Evolutionary conservation across 1,284 basidiomycete genomes (phyloP), one percentile per base, ranked within the genome.

Genomic region (Xanthoconium separans): DNA sequence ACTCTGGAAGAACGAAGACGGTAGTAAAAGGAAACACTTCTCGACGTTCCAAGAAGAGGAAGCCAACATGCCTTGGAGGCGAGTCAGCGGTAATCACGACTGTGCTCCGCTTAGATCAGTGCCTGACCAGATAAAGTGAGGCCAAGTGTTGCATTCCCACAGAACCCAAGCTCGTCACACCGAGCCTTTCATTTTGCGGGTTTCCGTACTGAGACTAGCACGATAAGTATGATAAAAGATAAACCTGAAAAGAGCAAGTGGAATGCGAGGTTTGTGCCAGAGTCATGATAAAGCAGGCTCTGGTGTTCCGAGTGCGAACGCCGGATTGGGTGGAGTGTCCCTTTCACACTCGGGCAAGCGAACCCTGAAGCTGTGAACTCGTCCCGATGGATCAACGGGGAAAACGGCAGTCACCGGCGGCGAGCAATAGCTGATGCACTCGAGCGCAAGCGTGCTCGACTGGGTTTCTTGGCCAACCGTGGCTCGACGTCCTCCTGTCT

Each of bases 101-200:
- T 49, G 47, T 46, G 51, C 55, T 57, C 67, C 56, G 59, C 49
- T 54, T 47, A 55, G 52, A 66, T 68, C 64, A 66, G 67, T 65
- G 67, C 67, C 64, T 65, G 64, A 58, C 65, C 43, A 59, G 58
- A 67, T 67, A 56, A 57, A 56, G 60, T 56, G 63, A 59, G 39
- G 49, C 53, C 55, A 56, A 58, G 6, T 58, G 52, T 53, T 41
- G 33, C 44, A 30, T 66, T 65, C 66, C 53, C 65, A 67, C 55
- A 61, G 48, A 44, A 29, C 7, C 44, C 43, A 30, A 44, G 31
- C 42, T 52, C 41, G 47, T 51, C 47, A 56, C 33, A 58, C 62
- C 55, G 47, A 62, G 56, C 41, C 47, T 65, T 66, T 69, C 58
- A 68, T 63, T 65, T 66, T 61, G 50, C 27, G 6, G 27, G 36